These are phyloP conservation scores for Nitzschia sp. DNA, from an alignment of 108 stramenopile species.

Conservation along the genomic window DNA sequence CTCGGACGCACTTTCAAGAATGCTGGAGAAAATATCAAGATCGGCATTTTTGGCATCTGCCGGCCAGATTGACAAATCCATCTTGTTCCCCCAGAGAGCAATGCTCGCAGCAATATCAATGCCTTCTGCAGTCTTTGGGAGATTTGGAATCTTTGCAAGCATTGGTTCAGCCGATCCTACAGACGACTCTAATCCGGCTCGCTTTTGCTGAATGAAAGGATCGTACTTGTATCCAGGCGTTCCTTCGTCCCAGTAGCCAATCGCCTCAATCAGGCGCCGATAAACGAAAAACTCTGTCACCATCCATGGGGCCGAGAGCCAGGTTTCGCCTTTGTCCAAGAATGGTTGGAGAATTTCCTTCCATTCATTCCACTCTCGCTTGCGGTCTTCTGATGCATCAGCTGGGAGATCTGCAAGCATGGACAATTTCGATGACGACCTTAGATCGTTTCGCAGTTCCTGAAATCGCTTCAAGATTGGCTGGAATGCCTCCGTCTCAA, in stretches of 20 bases:
- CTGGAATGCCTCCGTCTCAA: slow-evolving; percentile 48
- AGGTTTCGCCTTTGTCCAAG: slow-evolving; percentile 69
- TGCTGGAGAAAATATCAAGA: slow-evolving; percentile 73
- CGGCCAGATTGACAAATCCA: slow-evolving; percentile 96
- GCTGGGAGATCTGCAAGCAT: slow-evolving; percentile 60
- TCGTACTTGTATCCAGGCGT: slow-evolving; percentile 81
- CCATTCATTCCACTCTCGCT: slow-evolving; percentile 71
- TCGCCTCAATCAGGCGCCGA: slow-evolving; percentile 77
- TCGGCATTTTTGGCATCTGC: slow-evolving; percentile 67
- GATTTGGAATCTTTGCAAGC: slow-evolving; percentile 56
- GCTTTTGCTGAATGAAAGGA: slow-evolving; percentile 86
- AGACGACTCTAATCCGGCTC: slow-evolving; percentile 67
- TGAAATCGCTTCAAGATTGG: slow-evolving; percentile 58
- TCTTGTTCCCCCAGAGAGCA: slow-evolving; percentile 96
- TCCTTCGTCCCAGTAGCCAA: slow-evolving; percentile 79
- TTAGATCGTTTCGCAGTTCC: slow-evolving; percentile 71
- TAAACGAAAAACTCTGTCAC: slow-evolving; percentile 96
- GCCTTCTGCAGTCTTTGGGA: slow-evolving; percentile 59
- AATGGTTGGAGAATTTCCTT: slow-evolving; percentile 72
- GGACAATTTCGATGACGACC: slow-evolving; percentile 59
- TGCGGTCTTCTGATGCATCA: slow-evolving; percentile 42
- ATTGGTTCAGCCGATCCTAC: slow-evolving; percentile 67
- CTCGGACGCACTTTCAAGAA: slow-evolving; percentile 71
- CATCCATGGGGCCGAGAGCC: slow-evolving; percentile 96
- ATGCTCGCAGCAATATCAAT: slow-evolving; percentile 62